Conservation (phyloP, 2,329 filamentous ascomycete species). For the Pestalotiopsis fici region DNA sequence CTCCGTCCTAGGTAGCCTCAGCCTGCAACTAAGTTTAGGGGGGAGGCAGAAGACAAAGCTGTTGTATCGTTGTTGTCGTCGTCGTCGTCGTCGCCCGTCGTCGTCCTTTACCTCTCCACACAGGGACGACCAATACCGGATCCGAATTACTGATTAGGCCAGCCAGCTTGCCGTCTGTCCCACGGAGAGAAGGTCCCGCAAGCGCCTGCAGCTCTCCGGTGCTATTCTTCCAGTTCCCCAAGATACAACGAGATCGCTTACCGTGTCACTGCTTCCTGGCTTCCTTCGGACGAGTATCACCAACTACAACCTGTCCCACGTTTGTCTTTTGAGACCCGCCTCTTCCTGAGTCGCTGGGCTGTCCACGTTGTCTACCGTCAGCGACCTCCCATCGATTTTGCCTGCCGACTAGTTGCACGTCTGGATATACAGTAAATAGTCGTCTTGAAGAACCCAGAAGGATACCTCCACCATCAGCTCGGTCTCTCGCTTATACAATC, state of each 20-base stretch:
- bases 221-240: conserved; percentile 38
- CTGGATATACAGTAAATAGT: neutral
- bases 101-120: neutral
- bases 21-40: neutral
- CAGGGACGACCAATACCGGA: conserved; percentile 14
- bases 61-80: no score
- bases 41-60: neutral
- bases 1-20: neutral
- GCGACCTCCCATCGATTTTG: neutral
- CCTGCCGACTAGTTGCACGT: neutral
- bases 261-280: conserved; percentile 47
- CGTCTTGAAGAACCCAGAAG: neutral
- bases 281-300: conserved; percentile 50
- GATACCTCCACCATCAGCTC: neutral
- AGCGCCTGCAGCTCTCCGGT: conserved; percentile 48
- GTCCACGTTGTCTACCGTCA: neutral
- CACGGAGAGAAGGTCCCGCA: conserved; percentile 31
- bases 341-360: conserved; percentile 12
- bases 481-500: neutral
- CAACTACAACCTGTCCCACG: conserved; percentile 53
- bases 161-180: conserved; percentile 21
- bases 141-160: conserved; percentile 19
- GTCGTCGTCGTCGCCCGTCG: no score
- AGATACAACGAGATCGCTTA: conserved; percentile 48
- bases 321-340: conserved; percentile 33